Evolutionary conservation across 1,284 basidiomycete genomes (phyloP), one percentile per base, ranked within the genome.

Genomic region (Malassezia sp.): DNA sequence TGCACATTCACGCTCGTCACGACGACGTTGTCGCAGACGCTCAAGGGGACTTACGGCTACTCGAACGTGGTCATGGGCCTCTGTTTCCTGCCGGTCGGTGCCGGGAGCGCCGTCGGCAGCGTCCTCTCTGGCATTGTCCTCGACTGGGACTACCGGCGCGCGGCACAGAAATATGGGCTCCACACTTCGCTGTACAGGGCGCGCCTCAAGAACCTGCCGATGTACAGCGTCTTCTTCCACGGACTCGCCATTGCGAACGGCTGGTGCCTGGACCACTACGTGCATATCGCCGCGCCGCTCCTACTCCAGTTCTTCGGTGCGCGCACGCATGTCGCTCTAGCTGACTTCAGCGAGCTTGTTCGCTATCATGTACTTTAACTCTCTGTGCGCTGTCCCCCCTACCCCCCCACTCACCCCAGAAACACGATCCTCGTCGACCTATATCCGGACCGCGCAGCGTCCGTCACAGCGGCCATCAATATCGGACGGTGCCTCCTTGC

Each of bases 61-160:
- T 75, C 69, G 42, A 76, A 82, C 54, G 80, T 78, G 1, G 75
- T 78, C 10, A 74, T 80, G 27, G 83, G 83, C 0, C 67, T 85
- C 7, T 84, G 80, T 63, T 85, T 79, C 71, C 71, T 85, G 34
- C 74, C 78, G 0, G 74, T 81, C 45, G 83, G 82, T 3, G 49
- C 52, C 22, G 71, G 71, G 8, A 52, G 54, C 31, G 52, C 36
- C 4, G 12, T 32, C 4, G 49, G 49, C 12, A 52, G 45, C 10
- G 26, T 52, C 24, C 18, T 44, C 2, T 33, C 40, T 2, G 53
- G 53, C 31, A 38, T 33, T 15, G 18, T 52, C 3, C 23, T 55
- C 17, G 53, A 55, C 36, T 39, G 32, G 22, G 46, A 52, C 22
- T 52, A 49, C 34, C 28, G 35, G 8, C 23, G 23, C 6, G 35